Percentiles rank a stretch among this genome's conserved stretches.
Evolutionary conservation across 2,329 filamentous ascomycete genomes (phyloP).

Genomic region (Aspergillus neotritici): DNA sequence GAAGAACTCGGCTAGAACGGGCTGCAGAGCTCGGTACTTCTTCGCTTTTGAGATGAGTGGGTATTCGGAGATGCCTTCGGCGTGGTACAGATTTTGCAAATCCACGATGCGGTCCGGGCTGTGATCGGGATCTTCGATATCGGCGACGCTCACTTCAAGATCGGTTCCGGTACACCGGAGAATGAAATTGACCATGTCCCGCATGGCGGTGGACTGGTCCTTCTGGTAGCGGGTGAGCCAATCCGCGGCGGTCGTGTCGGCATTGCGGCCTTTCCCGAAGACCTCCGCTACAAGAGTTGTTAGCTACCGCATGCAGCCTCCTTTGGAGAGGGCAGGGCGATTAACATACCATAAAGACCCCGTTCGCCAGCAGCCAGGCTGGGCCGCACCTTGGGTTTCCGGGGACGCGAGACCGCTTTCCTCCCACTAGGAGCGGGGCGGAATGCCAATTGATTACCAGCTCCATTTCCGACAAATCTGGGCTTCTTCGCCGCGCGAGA

Average conservation of each 20-base stretch:
- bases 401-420: slow-evolving; percentile 41
- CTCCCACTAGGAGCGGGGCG: slow-evolving; percentile 46
- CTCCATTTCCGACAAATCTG: slow-evolving; percentile 49
- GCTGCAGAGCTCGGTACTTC: slow-evolving; percentile 69
- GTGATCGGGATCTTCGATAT: slow-evolving; percentile 86
- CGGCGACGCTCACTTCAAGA: slow-evolving; percentile 68
- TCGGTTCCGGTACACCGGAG: slow-evolving; percentile 71
- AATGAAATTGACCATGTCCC: slow-evolving; percentile 58
- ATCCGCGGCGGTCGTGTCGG: slow-evolving; percentile 52
- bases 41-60: slow-evolving; percentile 80
- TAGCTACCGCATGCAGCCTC: slow-evolving; percentile 13
- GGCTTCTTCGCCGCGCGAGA: slow-evolving; percentile 48
- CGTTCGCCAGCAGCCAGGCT: slow-evolving; percentile 49
- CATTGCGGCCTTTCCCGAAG: slow-evolving; percentile 50
- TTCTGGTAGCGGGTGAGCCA: slow-evolving; percentile 55
- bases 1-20: slow-evolving; percentile 73
- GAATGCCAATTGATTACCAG: slow-evolving; percentile 48
- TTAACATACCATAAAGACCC: slow-evolving; percentile 52
- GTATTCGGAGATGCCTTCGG: slow-evolving; percentile 80
- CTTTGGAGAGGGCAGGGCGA: neutral
- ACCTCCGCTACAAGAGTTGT: slow-evolving; percentile 48
- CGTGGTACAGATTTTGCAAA: slow-evolving; percentile 81
- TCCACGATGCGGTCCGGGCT: slow-evolving; percentile 71
- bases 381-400: slow-evolving; percentile 48
- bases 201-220: slow-evolving; percentile 50